Base-by-base conservation (phyloP, 2,329 filamentous ascomycete genomes). In the Dothidotthia symphoricarpi region DNA sequence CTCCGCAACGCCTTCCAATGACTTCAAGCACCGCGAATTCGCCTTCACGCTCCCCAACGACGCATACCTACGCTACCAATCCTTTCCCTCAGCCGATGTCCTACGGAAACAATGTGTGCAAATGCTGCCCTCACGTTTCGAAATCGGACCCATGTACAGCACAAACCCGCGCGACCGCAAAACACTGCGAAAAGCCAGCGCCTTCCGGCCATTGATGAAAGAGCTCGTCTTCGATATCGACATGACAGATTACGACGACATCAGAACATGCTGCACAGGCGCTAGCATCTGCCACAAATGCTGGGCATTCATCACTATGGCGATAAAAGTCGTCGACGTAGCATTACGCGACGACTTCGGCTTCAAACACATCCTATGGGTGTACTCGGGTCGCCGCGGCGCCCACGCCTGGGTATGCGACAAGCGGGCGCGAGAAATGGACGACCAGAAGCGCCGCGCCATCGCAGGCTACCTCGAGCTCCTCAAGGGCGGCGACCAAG, bases 191-290 rank as follows among this genome's bases (percentile, higher is more conserved):
- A 91, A 89, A 66, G 79, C 83, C 24, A 81, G 81, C 31, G 81
- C 87, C 7, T 96, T 98, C 71, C 85, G 84, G 48, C 91, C 93
- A 0, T 68, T 96, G 22, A 79, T 86, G 39, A 98, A 98, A 67
- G 93, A 98, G 67, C 74, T 98, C 26, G 95, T 95, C 56, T 97
- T 98, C 68, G 93, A 98, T 84, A 97, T 98, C 58, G 93, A 98
- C 78, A 79, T 98, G 79, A 97, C 93, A 37, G 93, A 97, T 70
- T 98, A 98, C 69, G 93, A 98, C 64, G 88, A 95, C 51, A 87
- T 98, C 49, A 83, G 93, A 53, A 96, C 90, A 17, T 98, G 93
- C 70, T 98, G 93, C 66, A 82, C 84, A 57, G 90, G 91, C 64
- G 88, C 91, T 7, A 94, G 87, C 54, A 97, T 98, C 50, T 98